phyloP scores from a whole-genome alignment of 2,329 filamentous ascomycete species.

The Trichoderma hamatum region DNA sequence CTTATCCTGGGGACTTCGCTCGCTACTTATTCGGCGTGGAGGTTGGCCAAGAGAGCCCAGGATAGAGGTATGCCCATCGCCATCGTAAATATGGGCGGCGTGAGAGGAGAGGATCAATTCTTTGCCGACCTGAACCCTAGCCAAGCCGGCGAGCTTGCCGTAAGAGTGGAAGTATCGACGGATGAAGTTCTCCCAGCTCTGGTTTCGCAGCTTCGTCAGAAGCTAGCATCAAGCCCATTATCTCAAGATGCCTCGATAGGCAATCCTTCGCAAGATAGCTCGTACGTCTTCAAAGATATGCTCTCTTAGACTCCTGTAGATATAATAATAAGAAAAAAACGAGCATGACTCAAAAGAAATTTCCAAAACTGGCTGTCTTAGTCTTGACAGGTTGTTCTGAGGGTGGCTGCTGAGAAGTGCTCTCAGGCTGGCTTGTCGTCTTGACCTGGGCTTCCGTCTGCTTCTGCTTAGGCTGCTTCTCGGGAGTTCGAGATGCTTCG shows the following conservation, averaged over 20 bases:
- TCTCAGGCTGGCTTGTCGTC: conserved; percentile 19
- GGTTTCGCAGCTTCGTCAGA: conserved; percentile 53
- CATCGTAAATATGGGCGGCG: conserved; percentile 84
- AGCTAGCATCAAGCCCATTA: conserved; percentile 25
- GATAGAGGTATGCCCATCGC: conserved; percentile 84
- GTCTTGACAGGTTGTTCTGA: conserved; percentile 34
- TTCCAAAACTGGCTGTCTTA: conserved; percentile 44
- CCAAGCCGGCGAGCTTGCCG: conserved; percentile 55
- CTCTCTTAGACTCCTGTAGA: conserved; percentile 51
- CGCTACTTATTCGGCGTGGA: conserved; percentile 94
- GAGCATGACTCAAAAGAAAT: conserved; percentile 52
- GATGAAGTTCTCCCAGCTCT: conserved; percentile 61
- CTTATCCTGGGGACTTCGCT: conserved; percentile 86
- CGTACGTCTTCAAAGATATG: conserved; percentile 60
- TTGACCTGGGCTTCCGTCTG: conserved; percentile 32
- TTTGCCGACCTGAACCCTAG: conserved; percentile 59
- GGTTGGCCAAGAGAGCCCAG: conserved; percentile 80
- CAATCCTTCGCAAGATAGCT: conserved; percentile 29
- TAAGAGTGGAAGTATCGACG: conserved; percentile 61
- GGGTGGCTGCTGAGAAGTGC: conserved; percentile 24
- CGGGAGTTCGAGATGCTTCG: conserved; percentile 55
- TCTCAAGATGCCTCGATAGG: background rate
- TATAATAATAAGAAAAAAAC: background rate
- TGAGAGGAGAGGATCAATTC: conserved; percentile 76
- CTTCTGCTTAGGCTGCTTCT: conserved; percentile 45